phyloP scores from a whole-genome alignment of 805 yeast species.

The Allodekkera sacchari region DNA sequence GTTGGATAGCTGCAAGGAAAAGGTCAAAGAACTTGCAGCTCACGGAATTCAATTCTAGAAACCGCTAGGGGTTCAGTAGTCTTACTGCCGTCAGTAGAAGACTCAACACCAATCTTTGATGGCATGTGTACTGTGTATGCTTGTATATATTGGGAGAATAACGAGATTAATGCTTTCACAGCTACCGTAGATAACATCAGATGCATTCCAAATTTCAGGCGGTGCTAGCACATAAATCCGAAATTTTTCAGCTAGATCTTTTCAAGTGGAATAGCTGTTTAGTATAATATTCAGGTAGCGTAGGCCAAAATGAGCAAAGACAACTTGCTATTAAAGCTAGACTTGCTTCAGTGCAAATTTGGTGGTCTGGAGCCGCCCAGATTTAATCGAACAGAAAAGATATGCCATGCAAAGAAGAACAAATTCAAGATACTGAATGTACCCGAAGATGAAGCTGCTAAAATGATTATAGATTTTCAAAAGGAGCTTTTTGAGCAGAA shows the following conservation, averaged over 20 bases:
- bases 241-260: too few species aligned
- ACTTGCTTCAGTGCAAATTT: conserved; percentile 45
- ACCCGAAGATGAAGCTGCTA: conserved; percentile 33
- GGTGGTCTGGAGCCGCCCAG: conserved; percentile 37
- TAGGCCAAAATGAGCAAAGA: conserved; percentile 26
- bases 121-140: too few species aligned
- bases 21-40: conserved; percentile 13
- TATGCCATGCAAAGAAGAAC: conserved; percentile 35
- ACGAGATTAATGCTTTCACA: too few species aligned
- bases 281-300: too few species aligned
- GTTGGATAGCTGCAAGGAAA: conserved; percentile 32
- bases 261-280: too few species aligned
- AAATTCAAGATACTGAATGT: conserved; percentile 29
- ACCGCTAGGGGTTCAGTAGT: conserved; percentile 2
- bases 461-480: conserved; percentile 38
- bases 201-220: too few species aligned
- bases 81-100: too few species aligned
- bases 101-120: conserved; percentile 1
- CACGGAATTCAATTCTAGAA: conserved; percentile 6
- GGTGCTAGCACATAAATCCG: too few species aligned
- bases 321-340: conserved; percentile 44
- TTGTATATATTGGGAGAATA: too few species aligned
- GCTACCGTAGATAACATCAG: too few species aligned
- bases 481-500: conserved; percentile 39
- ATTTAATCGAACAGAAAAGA: conserved; percentile 38